These are phyloP conservation scores for Chalciporus piperatus DNA, from an alignment of 768 basidiomycete species.

Conservation along the genomic window DNA sequence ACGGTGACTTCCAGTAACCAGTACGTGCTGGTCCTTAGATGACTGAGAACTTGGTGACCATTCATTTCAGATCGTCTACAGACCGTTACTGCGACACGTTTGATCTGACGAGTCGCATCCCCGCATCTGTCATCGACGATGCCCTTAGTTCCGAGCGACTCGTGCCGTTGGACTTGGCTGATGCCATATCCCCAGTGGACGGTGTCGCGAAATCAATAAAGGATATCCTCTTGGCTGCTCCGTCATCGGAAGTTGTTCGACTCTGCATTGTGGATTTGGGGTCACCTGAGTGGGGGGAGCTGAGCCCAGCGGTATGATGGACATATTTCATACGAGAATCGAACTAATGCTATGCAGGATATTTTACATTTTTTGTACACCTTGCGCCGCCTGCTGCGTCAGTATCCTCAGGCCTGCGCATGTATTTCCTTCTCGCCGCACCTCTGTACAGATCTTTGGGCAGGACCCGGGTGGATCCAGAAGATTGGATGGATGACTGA, in stretches of 20 bases:
- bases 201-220: constrained; percentile 33
- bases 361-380: constrained; percentile 70
- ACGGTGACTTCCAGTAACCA: constrained; percentile 54
- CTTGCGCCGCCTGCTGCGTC: constrained; percentile 59
- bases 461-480: constrained; percentile 68
- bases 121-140: constrained; percentile 45
- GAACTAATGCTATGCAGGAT: constrained; percentile 41
- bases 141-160: constrained; percentile 42
- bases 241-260: constrained; percentile 43
- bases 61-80: constrained; percentile 36
- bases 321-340: neutral
- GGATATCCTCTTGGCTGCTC: constrained; percentile 22
- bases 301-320: constrained; percentile 47
- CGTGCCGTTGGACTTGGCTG: constrained; percentile 24
- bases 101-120: constrained; percentile 67
- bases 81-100: constrained; percentile 69
- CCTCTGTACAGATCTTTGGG: constrained; percentile 56
- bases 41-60: constrained; percentile 9
- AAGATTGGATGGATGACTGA: constrained; percentile 81
- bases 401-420: constrained; percentile 59
- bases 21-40: constrained; percentile 39
- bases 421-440: constrained; percentile 66
- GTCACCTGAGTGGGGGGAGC: constrained; percentile 68
- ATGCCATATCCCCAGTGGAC: constrained; percentile 15
- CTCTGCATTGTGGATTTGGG: constrained; percentile 64